Base-by-base conservation (phyloP, 805 yeast genomes). In the Geotrichum ghanense region DNA sequence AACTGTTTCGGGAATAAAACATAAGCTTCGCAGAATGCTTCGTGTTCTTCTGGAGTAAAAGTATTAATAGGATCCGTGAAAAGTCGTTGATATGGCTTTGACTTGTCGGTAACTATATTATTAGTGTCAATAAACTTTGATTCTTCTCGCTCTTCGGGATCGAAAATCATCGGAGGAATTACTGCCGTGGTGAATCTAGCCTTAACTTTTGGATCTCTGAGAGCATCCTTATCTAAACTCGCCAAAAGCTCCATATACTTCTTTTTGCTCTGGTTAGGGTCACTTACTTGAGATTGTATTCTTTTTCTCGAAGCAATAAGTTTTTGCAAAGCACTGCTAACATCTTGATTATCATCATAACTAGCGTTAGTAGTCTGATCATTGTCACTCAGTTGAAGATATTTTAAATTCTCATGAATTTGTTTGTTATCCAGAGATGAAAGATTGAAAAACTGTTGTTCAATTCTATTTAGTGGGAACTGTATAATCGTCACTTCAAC, bases 171-270 rank as follows among this genome's bases (percentile, higher is more conserved):
- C 48, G 79, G 78, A 0, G 96, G 97, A 19, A 90, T 83, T 1
- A 52, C 59, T 0, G 97, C 99, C 7, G 96, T 81, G 2, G 89
- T 81, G 53, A 81, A 77, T 53, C 80, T 76, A 14, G 97, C 97
- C 45, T 81, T 78, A 10, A 78, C 76, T 51, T 84, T 64, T 0
- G 97, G 97, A 63, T 87, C 95, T 2, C 65, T 55, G 2, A 81
- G 83, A 45, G 79, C 76, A 53, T 83, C 86, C 51, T 76, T 72
- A 51, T 80, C 85, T 44, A 85, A 63, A n/a, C 72, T 68, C 43
- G 78, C 80, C 48, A 83, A 64, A 47, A 85, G 78, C 60, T 83
- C 95, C 64, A 81, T 71, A 55, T 86, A 87, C 63, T 86, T 95
- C 22, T 95, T 88, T 61, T 86, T 94, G 7, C 90, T 76, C 12